These are phyloP conservation scores for Penicillium tannophilum DNA, from an alignment of 495 filamentous ascomycete genomes.

Conservation along the genomic window DNA sequence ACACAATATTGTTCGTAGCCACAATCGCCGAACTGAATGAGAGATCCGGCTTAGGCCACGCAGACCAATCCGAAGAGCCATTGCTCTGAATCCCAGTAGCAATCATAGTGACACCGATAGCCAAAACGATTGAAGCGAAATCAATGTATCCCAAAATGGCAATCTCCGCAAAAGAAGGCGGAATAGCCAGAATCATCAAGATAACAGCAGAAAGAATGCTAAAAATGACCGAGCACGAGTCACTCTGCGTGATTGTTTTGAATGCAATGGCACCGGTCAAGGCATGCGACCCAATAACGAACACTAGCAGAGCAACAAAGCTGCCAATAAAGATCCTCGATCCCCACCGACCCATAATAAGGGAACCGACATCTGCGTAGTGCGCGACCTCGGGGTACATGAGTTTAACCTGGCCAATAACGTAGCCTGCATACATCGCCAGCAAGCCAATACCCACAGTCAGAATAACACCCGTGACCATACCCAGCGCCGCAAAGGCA, in stretches of 20 bases:
- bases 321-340: slow-evolving; percentile 59
- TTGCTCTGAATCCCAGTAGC: slow-evolving; percentile 52
- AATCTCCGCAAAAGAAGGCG: slow-evolving; percentile 51
- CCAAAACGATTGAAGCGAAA: slow-evolving; percentile 64
- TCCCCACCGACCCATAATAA: slow-evolving; percentile 62
- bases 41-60: slow-evolving; percentile 29
- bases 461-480: slow-evolving; percentile 55
- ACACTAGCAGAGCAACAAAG: slow-evolving; percentile 61
- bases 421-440: slow-evolving; percentile 69
- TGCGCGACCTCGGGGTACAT: slow-evolving; percentile 62
- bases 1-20: slow-evolving; percentile 68
- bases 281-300: slow-evolving; percentile 70
- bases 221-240: slow-evolving; percentile 63
- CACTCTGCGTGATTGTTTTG: slow-evolving; percentile 58
- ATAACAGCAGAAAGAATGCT: slow-evolving; percentile 61
- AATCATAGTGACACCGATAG: slow-evolving; percentile 70
- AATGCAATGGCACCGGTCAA: slow-evolving; percentile 71
- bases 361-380: slow-evolving; percentile 63
- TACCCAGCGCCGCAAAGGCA: slow-evolving; percentile 61
- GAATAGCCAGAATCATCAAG: slow-evolving; percentile 61
- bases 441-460: slow-evolving; percentile 61
- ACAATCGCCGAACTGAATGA: slow-evolving; percentile 48
- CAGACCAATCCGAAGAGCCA: slow-evolving; percentile 29
- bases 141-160: slow-evolving; percentile 64
- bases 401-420: slow-evolving; percentile 71